phyloP scores from a whole-genome alignment of 2,329 filamentous ascomycete species.

The Aspergillus novoparasiticus region DNA sequence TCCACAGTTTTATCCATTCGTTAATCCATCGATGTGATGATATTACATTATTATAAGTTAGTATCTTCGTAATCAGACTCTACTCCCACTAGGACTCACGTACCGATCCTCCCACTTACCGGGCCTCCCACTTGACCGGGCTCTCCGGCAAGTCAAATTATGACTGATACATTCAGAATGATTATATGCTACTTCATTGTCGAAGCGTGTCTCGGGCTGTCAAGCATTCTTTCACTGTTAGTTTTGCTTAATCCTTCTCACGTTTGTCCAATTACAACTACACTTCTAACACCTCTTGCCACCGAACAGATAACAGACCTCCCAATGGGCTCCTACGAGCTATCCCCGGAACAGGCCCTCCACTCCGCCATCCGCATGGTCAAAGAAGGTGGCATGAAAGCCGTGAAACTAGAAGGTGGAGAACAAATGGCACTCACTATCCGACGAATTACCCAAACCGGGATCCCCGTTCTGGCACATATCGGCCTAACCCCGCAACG shows the following conservation, averaged over 20 bases:
- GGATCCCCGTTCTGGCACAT: constrained; percentile 92
- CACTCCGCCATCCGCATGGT: constrained; percentile 81
- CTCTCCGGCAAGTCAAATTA: too few species aligned
- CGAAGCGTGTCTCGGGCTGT: constrained; percentile 82
- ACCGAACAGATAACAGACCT: constrained; percentile 74
- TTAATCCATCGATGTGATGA: too few species aligned
- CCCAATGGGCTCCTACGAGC: constrained; percentile 94
- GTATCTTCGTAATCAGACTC: too few species aligned
- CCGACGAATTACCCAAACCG: constrained; percentile 76
- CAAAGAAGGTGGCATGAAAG: constrained; percentile 88
- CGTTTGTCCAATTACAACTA: too few species aligned
- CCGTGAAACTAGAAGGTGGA: constrained; percentile 89
- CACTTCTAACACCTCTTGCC: background rate
- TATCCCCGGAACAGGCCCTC: constrained; percentile 81
- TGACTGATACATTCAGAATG: too few species aligned
- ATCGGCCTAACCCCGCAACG: constrained; percentile 90
- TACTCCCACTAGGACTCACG: too few species aligned
- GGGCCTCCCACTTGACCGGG: too few species aligned
- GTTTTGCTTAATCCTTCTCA: constrained; percentile 28
- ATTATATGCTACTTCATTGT: constrained; percentile 82
- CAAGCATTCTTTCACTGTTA: constrained; percentile 79
- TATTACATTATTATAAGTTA: too few species aligned
- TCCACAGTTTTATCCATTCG: background rate
- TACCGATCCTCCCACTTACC: too few species aligned
- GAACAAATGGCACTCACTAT: constrained; percentile 84